Evolutionary conservation across 169 alveolate species (phyloP).

Genomic region (Eimeria sp.): DNA sequence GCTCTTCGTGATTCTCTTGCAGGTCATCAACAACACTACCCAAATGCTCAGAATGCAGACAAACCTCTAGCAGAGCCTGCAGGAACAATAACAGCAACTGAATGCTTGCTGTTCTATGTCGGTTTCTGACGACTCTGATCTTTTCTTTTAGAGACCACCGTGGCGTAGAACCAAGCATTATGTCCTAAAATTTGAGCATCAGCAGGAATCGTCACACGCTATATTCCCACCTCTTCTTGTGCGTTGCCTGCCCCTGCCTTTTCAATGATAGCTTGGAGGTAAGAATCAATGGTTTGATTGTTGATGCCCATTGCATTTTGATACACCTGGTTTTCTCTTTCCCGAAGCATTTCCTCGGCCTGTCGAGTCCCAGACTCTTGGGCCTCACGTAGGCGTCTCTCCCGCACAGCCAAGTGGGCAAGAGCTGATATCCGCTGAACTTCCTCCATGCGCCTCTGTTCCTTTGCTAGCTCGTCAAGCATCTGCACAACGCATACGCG

Average conservation of each 20-base stretch:
- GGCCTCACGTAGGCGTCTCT: conserved; percentile 96
- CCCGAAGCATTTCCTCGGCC: conserved; percentile 95
- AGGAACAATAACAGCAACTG: neutral
- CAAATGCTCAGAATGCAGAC: conserved; percentile 90
- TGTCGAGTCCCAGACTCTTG: conserved; percentile 97
- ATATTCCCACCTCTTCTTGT: conserved; percentile 50
- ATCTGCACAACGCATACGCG: conserved; percentile 86
- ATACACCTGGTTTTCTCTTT: conserved; percentile 94
- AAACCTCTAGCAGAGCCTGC: conserved; percentile 93
- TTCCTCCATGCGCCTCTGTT: conserved; percentile 87
- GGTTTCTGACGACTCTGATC: neutral
- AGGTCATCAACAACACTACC: conserved; percentile 91
- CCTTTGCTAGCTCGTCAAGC: conserved; percentile 95
- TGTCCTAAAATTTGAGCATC: neutral
- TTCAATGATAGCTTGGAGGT: conserved; percentile 90
- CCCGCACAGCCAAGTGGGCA: conserved; percentile 96
- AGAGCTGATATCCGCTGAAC: conserved; percentile 92
- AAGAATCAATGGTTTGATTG: conserved; percentile 96
- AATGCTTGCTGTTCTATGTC: neutral
- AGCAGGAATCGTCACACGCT: neutral
- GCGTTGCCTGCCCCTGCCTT: conserved; percentile 61
- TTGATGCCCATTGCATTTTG: conserved; percentile 94
- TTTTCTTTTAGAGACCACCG: neutral
- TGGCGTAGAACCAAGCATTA: neutral
- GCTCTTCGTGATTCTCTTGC: conserved; percentile 88